Percentiles rank a stretch among this genome's conserved stretches.
Conservation (phyloP, 805 yeast species). For the Metschnikowia noctiluminum region DNA sequence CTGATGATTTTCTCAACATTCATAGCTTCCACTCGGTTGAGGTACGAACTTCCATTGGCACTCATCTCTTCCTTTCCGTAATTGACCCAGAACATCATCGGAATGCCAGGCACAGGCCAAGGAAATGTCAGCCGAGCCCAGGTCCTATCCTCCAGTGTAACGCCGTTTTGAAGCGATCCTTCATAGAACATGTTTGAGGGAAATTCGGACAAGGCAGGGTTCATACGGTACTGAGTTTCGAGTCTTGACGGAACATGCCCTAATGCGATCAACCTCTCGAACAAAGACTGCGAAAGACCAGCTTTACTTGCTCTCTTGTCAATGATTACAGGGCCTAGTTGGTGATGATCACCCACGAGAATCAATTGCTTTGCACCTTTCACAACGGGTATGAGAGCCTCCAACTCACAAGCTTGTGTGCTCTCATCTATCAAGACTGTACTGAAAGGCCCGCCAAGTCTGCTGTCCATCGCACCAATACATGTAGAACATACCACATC, state of each 20-base stretch:
- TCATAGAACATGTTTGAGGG: slow-evolving; percentile 91
- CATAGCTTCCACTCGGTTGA: slow-evolving; percentile 88
- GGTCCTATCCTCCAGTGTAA: slow-evolving; percentile 68
- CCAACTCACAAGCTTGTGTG: slow-evolving; percentile 94
- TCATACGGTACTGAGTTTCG: slow-evolving; percentile 94
- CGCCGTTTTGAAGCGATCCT: slow-evolving; percentile 89
- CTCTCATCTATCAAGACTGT: slow-evolving; percentile 88
- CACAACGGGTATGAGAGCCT: slow-evolving; percentile 81
- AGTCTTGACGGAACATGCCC: slow-evolving; percentile 84
- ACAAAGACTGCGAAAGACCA: slow-evolving; percentile 80
- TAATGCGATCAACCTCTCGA: slow-evolving; percentile 77
- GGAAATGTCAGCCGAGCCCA: slow-evolving; percentile 61
- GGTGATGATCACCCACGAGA: slow-evolving; percentile 94
- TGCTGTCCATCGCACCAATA: slow-evolving; percentile 82
- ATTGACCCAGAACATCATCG: slow-evolving; percentile 96
- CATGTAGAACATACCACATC: slow-evolving; percentile 89
- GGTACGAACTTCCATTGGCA: slow-evolving; percentile 72
- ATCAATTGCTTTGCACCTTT: slow-evolving; percentile 88
- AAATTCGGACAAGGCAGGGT: slow-evolving; percentile 82
- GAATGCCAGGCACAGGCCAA: slow-evolving; percentile 83
- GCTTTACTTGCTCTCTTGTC: slow-evolving; percentile 81
- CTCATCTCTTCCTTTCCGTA: slow-evolving; percentile 88
- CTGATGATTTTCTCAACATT: slow-evolving; percentile 79
- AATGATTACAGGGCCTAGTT: slow-evolving; percentile 86
- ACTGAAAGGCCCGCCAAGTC: slow-evolving; percentile 61